Evolutionary conservation across 495 filamentous ascomycete genomes (phyloP), one percentile per base, ranked within the genome.

Genomic region (Tricharina praecox): DNA sequence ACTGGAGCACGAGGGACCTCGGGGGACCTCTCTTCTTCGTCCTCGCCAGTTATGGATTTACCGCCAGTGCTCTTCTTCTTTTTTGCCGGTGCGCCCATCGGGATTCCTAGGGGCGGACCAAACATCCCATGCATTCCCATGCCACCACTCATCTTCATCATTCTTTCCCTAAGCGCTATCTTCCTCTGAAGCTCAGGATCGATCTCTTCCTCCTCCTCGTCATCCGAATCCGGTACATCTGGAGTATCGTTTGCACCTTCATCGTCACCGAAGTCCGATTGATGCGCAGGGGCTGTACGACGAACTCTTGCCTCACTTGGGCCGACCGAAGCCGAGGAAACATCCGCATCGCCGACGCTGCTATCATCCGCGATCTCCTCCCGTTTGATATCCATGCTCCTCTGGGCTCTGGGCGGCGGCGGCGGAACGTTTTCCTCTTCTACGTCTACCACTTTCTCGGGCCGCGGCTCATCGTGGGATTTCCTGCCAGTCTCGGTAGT

Each of bases 71-170:
- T 66, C 58, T 74, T 79, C 62, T 81, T 85, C 56, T 82, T n/a
- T n/a, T n/a, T 84, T 53, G 77, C 76, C 43, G 69, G 69, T 49
- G 68, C 64, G 63, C 55, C 63, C 59, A 67, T 63, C 8, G 73
- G 56, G 63, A 90, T 77, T 42, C 81, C 79, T 23, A 73, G 74
- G 43, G 85, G 80, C 23, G 79, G 72, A 9, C 84, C 84, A 63
- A 93, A 90, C 73, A 95, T 87, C 38, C 88, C 86, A 62, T 84
- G 78, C 79, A 94, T 87, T 13, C 87, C 86, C 85, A 94, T 94
- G 13, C 90, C 90, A 50, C 92, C 90, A 52, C 85, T 90, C 82
- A 97, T 92, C 65, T 92, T 94, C 20, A 87, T 88, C 84, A 97
- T 96, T 51, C 90, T 76, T 43, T 86, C 85, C 34, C 92, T 77